Conservation (phyloP, 305 asterid species). For the Lippia alba region DNA sequence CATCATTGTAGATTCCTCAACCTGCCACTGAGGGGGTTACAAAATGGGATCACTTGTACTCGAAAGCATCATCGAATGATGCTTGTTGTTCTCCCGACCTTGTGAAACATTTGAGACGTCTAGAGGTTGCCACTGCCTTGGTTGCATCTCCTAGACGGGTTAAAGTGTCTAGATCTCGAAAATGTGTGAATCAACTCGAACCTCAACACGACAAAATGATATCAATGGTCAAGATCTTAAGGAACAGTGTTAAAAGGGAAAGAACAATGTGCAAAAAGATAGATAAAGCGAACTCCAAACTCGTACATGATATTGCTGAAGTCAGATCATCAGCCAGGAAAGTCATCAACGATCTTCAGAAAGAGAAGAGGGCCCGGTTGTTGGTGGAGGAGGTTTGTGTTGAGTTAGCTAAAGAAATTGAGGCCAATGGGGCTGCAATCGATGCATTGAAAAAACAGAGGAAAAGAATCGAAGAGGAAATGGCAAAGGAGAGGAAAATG, state of each 20-base stretch:
- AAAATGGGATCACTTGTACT: conserved; percentile 49
- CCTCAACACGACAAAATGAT: too few species aligned
- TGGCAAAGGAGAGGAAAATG: conserved; percentile 59
- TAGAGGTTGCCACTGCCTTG: conserved; percentile 30
- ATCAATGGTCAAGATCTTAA: conserved; percentile 36
- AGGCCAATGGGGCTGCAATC: conserved; percentile 46
- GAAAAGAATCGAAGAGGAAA: conserved; percentile 45
- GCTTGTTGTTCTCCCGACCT: conserved; percentile 28
- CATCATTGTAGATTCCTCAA: conserved; percentile 37
- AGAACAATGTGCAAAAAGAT: conserved; percentile 37
- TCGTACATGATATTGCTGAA: conserved; percentile 49
- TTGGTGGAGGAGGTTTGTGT: conserved; percentile 46
- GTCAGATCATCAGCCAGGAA: conserved; percentile 45
- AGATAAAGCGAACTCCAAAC: conserved; percentile 44
- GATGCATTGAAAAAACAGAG: conserved; percentile 43
- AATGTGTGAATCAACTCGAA: conserved; percentile 15
- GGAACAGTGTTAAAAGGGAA: conserved; percentile 42
- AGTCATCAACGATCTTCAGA: conserved; percentile 34
- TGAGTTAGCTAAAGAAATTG: conserved; percentile 48
- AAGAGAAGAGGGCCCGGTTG: conserved; percentile 52
- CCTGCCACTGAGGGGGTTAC: conserved; percentile 48
- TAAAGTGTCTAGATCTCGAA: conserved; percentile 36
- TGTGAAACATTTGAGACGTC: conserved; percentile 12
- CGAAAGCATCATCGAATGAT: conserved; percentile 30
- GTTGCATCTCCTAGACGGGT: conserved; percentile 40